Percentiles rank a stretch among this genome's conserved stretches.
phyloP scores from a whole-genome alignment of 2,329 filamentous ascomycete genomes.

The Stagonosporopsis rhizophila region DNA sequence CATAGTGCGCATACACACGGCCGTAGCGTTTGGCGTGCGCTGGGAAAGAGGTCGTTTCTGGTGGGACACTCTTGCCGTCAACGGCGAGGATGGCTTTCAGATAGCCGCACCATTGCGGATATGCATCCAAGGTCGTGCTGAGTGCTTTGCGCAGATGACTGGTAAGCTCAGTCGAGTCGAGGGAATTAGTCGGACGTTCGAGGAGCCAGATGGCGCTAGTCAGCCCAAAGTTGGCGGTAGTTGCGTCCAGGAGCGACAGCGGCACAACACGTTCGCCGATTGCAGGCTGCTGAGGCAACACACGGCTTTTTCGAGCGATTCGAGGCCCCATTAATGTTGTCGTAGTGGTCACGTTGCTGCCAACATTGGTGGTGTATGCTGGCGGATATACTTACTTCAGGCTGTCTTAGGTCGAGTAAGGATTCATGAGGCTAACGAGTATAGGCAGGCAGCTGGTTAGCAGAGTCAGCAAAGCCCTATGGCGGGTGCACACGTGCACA shows the following conservation, averaged over 20 bases:
- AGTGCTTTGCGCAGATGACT: conserved; percentile 12
- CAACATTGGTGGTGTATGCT: not conserved
- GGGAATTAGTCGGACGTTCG: not conserved
- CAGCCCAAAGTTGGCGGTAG: conserved; percentile 14
- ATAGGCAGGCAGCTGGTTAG: not conserved
- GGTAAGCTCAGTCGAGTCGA: not conserved
- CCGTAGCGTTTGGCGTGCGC: conserved; percentile 13
- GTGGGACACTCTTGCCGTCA: not conserved
- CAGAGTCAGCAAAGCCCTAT: not conserved
- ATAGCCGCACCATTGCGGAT: conserved; percentile 14
- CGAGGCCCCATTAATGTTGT: not conserved
- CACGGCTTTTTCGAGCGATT: not conserved
- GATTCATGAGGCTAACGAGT: not conserved
- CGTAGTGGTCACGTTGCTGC: not conserved
- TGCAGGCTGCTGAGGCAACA: not conserved
- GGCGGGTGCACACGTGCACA: too few relatives aligned
- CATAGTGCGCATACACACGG: conserved; percentile 15
- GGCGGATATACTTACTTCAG: not conserved
- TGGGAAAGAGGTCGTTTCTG: conserved; percentile 8
- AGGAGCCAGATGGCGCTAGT: conserved; percentile 19
- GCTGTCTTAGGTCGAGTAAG: not conserved
- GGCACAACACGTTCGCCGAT: not conserved
- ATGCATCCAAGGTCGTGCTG: conserved; percentile 3
- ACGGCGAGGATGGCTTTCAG: conserved; percentile 7
- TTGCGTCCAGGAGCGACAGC: conserved; percentile 20